These are phyloP conservation scores for Botryosphaeria dothidea DNA, from an alignment of 2,329 filamentous ascomycete genomes.

Conservation along the genomic window DNA sequence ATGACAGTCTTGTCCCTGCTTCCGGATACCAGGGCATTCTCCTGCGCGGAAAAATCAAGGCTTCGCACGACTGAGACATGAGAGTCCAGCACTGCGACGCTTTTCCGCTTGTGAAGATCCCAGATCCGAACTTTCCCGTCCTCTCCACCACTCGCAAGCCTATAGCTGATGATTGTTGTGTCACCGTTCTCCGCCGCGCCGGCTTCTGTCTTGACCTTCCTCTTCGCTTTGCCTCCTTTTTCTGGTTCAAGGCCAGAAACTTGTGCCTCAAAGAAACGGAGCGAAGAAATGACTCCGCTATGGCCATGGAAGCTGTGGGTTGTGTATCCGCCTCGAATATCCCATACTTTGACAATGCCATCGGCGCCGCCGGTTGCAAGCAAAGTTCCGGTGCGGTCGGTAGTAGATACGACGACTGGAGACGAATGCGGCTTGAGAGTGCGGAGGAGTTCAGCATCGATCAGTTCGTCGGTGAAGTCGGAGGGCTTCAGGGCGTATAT, in stretches of 20 bases:
- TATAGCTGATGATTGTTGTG: conserved; percentile 62
- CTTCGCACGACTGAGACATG: conserved; percentile 94
- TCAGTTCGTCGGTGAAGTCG: conserved; percentile 54
- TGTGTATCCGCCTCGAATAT: conserved; percentile 83
- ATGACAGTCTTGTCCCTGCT: conserved; percentile 93
- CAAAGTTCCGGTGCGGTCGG: conserved; percentile 85
- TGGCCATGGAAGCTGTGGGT: conserved; percentile 96
- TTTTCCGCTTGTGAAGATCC: conserved; percentile 82
- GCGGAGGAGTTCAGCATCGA: conserved; percentile 69
- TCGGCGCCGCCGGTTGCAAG: conserved; percentile 92
- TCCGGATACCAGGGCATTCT: conserved; percentile 77
- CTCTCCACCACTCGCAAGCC: conserved; percentile 87
- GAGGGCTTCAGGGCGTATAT: conserved; percentile 74
- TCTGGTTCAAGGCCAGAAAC: conserved; percentile 35
- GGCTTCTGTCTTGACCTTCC: conserved; percentile 48
- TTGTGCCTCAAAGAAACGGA: conserved; percentile 85
- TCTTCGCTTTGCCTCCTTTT: conserved; percentile 35
- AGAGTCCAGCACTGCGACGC: conserved; percentile 77
- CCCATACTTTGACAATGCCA: conserved; percentile 94
- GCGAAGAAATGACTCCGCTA: conserved; percentile 84
- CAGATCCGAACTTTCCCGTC: conserved; percentile 91
- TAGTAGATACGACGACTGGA: conserved; percentile 81
- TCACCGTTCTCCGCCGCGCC: conserved; percentile 48
- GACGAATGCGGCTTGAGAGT: conserved; percentile 88
- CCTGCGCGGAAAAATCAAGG: conserved; percentile 74